Evolutionary conservation across 305 asterid genomes (phyloP).

Genomic region (Ilex paraguariensis): DNA sequence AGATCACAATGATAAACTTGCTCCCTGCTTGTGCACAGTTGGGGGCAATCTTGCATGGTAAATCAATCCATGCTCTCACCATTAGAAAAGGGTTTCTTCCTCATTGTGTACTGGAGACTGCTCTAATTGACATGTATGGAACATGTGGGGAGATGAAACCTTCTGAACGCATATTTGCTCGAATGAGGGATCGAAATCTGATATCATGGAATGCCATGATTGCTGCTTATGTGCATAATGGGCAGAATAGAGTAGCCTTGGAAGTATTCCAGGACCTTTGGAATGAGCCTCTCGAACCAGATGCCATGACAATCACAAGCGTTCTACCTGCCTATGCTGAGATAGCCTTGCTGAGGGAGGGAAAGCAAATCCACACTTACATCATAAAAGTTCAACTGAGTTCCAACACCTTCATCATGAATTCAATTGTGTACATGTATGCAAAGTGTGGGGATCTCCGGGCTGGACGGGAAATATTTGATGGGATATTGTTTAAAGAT

Average conservation of each 20-base stretch:
- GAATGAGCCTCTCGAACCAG: slow-evolving; percentile 28
- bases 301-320: slow-evolving; percentile 41
- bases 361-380: slow-evolving; percentile 44
- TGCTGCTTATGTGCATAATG: slow-evolving; percentile 40
- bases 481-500: slow-evolving; percentile 37
- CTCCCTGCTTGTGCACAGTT: slow-evolving; percentile 45
- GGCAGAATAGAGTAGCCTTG: slow-evolving; percentile 32
- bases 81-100: slow-evolving; percentile 33
- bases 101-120: slow-evolving; percentile 46
- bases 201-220: slow-evolving; percentile 60
- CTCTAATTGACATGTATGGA: slow-evolving; percentile 55
- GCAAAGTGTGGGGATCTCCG: slow-evolving; percentile 59
- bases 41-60: slow-evolving; percentile 33
- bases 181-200: slow-evolving; percentile 30
- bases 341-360: slow-evolving; percentile 52
- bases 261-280: slow-evolving; percentile 27
- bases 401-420: slow-evolving; percentile 23
- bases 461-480: slow-evolving; percentile 34
- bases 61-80: slow-evolving; percentile 45
- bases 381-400: slow-evolving; percentile 32
- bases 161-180: slow-evolving; percentile 29
- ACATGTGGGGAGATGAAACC: slow-evolving; percentile 31
- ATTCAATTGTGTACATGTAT: slow-evolving; percentile 52
- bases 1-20: slow-evolving; percentile 55
- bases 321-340: slow-evolving; percentile 48